Percentiles rank a stretch among this genome's conserved stretches.
Conservation (phyloP, 257 asterid species). For the Gentiana macrophylla region DNA sequence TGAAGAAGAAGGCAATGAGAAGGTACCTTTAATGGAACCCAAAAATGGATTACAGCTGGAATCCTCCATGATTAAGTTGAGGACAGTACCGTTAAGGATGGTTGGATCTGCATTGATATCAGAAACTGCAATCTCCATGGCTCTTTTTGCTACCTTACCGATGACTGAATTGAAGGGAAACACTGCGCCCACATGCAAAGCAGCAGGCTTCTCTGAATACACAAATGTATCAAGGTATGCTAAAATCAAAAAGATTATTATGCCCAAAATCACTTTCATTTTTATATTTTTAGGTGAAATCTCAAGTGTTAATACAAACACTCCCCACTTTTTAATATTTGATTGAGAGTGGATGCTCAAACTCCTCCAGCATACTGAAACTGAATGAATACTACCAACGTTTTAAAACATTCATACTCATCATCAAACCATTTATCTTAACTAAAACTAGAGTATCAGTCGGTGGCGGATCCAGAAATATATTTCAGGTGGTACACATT, state of each 20-base stretch:
- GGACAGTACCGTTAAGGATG: conserved; percentile 25
- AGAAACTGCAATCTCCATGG: conserved; percentile 40
- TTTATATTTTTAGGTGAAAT: conserved; percentile 3
- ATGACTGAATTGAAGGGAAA: conserved; percentile 27
- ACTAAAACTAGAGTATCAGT: too few species aligned
- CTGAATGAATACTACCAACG: too few species aligned
- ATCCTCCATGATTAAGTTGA: conserved; percentile 26
- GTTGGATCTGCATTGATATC: conserved; percentile 38
- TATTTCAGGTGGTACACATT: too few species aligned
- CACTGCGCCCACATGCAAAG: conserved; percentile 36
- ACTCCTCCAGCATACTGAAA: too few species aligned
- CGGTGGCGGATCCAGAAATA: too few species aligned
- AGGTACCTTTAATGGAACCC: conserved; percentile 31
- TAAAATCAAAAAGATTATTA: conserved; percentile 3
- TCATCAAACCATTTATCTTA: too few species aligned
- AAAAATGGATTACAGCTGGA: conserved; percentile 33
- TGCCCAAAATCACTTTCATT: neutral
- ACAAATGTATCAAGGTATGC: conserved; percentile 5
- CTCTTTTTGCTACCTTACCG: conserved; percentile 37
- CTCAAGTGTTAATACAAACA: too few species aligned
- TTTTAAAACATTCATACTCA: too few species aligned
- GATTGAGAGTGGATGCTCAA: too few species aligned
- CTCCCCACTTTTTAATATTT: too few species aligned
- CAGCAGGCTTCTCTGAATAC: conserved; percentile 20
- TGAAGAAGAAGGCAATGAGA: too few species aligned